Base-by-base conservation (phyloP, 441 rosid genomes). In the Populus hybrid region DNA sequence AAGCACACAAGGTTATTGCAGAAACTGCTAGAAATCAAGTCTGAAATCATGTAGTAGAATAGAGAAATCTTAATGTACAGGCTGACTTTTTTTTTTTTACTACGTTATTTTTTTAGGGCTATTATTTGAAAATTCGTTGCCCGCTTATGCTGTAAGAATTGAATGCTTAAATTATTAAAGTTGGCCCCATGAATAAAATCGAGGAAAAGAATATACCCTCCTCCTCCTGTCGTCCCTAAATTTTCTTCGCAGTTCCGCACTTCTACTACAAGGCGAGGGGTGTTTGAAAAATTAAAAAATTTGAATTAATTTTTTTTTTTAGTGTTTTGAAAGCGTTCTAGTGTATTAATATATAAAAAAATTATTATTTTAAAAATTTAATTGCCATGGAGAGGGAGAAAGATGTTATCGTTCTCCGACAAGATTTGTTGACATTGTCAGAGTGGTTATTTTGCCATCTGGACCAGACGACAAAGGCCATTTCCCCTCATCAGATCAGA, bases 131-230 rank as follows among this genome's bases (percentile, higher is more conserved):
- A 34, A 23, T 40, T 9, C 24, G 46, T 21, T 64, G 71, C 73
- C 79, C 83, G 61, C 72, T 26, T 69, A 21, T 77, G 70, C 67
- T 81, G 88, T 78, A 87, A 85, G 79, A 83, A 80, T 73, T 40
- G 71, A 40, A 71, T 65, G 61, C 30, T 67, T 36, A 28, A 35
- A 42, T 82, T 80, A 67, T 75, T 80, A 2, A n/a, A 61, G 8
- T 34, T 24, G 40, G 66, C 67, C 67, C 46, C 50, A 6, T 63
- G 64, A 81, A 80, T 83, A 81, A 83, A 83, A 70, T 74, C n/a
- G n/a, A 34, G 23, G 74, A 53, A 75, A 23, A 35, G 50, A 40
- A 11, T 40, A 4, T 23, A 23, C 66, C 28, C 7, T 3, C 24
- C 28, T 0, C 11, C 6, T n/a, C 10, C 5, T 63, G 66, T 21